These are phyloP conservation scores for Penicillium verrucosum DNA, from an alignment of 2,329 filamentous ascomycete species.

Conservation along the genomic window DNA sequence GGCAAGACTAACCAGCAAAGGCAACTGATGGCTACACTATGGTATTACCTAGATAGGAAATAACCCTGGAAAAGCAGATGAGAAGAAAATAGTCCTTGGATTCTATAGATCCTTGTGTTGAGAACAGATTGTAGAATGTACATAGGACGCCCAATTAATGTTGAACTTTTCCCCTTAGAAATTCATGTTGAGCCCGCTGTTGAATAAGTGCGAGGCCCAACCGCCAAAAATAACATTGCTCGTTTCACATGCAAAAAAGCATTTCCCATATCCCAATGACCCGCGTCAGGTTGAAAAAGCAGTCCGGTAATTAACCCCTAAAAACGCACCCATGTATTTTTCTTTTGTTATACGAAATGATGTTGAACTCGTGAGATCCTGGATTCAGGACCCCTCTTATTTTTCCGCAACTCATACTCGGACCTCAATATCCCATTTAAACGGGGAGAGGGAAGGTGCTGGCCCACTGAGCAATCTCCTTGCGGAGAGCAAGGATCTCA, in stretches of 20 bases:
- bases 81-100: conserved; percentile 8
- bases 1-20: background rate
- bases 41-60: background rate
- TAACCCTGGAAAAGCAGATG: background rate
- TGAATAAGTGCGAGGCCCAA: conserved; percentile 21
- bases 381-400: conserved; percentile 14
- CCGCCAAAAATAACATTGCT: conserved; percentile 16
- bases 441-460: conserved; percentile 82
- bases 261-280: conserved; percentile 35
- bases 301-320: conserved; percentile 38
- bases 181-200: conserved; percentile 20
- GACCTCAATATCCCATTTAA: conserved; percentile 26
- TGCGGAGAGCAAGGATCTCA: conserved; percentile 79
- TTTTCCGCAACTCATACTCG: conserved; percentile 1
- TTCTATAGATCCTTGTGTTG: conserved; percentile 13
- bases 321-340: conserved; percentile 30
- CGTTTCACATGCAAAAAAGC: conserved; percentile 24
- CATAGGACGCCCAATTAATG: conserved; percentile 11
- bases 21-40: background rate
- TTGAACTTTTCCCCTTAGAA: conserved; percentile 25
- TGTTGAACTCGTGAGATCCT: conserved; percentile 35
- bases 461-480: conserved; percentile 88
- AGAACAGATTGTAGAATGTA: conserved; percentile 13
- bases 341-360: conserved; percentile 34
- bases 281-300: conserved; percentile 42